A percentile compares a stretch with the other conserved stretches of the same genome.
Conservation (phyloP, 2,329 filamentous ascomycete genomes). For the Fusarium coffeatum region DNA sequence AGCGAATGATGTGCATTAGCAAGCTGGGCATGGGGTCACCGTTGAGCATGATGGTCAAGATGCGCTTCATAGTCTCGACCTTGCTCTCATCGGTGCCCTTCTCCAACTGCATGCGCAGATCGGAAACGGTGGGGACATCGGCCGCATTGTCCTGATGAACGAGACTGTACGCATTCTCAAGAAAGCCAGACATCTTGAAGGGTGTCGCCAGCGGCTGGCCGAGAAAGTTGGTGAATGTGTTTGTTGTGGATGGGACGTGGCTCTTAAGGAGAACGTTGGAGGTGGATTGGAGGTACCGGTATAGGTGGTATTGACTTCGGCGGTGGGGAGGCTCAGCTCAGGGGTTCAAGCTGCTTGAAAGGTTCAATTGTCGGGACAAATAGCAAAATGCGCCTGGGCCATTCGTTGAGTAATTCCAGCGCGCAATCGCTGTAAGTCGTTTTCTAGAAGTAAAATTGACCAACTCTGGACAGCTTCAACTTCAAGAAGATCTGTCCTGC, state of each 20-base stretch:
- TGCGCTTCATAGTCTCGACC: slow-evolving; percentile 95
- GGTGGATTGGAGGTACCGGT: slow-evolving; percentile 44
- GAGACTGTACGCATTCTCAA: slow-evolving; percentile 95
- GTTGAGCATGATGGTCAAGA: slow-evolving; percentile 97
- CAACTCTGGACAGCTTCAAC: slow-evolving; percentile 48
- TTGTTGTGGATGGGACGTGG: slow-evolving; percentile 48
- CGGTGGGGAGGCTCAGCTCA: slow-evolving; percentile 52
- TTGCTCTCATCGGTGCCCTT: slow-evolving; percentile 94
- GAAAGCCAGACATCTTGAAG: slow-evolving; percentile 87
- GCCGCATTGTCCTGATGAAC: slow-evolving; percentile 98
- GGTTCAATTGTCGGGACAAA: slow-evolving; percentile 42
- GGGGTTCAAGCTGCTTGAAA: slow-evolving; percentile 42
- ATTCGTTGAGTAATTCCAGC: slow-evolving; percentile 46
- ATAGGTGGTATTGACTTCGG: slow-evolving; percentile 45
- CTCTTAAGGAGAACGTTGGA: slow-evolving; percentile 43
- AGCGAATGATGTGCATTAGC: slow-evolving; percentile 99
- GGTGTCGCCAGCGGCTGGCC: slow-evolving; percentile 39
- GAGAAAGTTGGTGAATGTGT: slow-evolving; percentile 35
- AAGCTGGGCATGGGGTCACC: slow-evolving; percentile 95
- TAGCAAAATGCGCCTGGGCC: slow-evolving; percentile 46
- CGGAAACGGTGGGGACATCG: slow-evolving; percentile 89
- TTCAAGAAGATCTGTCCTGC: slow-evolving; percentile 55
- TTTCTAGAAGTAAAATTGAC: slow-evolving; percentile 46
- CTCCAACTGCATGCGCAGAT: slow-evolving; percentile 92
- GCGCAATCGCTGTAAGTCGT: slow-evolving; percentile 46